A percentile compares a stretch with the other conserved stretches of the same genome.
These are phyloP conservation scores for Cryptococcus sp. DNA, from an alignment of 1,284 basidiomycete species.

Conservation along the genomic window DNA sequence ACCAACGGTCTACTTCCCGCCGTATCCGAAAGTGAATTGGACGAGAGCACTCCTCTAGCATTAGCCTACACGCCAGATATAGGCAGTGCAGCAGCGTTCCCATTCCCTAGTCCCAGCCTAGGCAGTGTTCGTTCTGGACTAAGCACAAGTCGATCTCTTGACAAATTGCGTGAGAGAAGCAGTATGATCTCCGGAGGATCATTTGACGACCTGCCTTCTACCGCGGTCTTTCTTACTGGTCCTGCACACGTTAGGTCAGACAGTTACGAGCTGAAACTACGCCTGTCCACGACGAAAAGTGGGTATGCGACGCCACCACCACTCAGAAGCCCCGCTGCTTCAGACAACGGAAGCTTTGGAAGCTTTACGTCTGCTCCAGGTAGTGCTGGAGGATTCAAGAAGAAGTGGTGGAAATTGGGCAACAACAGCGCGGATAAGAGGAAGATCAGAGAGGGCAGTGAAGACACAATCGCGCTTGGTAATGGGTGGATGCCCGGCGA, in stretches of 20 bases:
- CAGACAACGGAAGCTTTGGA: background rate
- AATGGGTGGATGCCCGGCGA: constrained; percentile 5
- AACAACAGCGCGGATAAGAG: constrained; percentile 12
- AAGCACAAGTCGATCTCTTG: constrained; percentile 16
- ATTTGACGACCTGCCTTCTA: constrained; percentile 1
- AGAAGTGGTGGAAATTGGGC: constrained; percentile 38
- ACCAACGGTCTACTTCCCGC: background rate
- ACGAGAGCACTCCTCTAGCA: background rate
- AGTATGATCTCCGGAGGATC: constrained; percentile 6
- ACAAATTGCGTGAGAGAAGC: constrained; percentile 21
- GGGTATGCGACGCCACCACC: background rate
- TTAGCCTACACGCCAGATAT: background rate
- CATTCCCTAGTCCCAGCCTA: constrained; percentile 1
- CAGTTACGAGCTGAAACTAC: constrained; percentile 24
- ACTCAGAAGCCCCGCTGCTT: background rate
- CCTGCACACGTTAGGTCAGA: constrained; percentile 17
- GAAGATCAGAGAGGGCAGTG: constrained; percentile 24
- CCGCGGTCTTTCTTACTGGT: background rate
- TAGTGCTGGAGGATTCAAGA: constrained; percentile 19
- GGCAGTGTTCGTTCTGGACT: constrained; percentile 10
- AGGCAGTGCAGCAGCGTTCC: constrained; percentile 1
- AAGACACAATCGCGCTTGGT: constrained; percentile 20
- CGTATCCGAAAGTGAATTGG: background rate
- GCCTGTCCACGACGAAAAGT: constrained; percentile 1
- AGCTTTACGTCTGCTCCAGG: background rate